Percentiles rank a stretch among this genome's conserved stretches.
phyloP scores from a whole-genome alignment of 2,329 filamentous ascomycete genomes.

The Diaporthe helianthi region DNA sequence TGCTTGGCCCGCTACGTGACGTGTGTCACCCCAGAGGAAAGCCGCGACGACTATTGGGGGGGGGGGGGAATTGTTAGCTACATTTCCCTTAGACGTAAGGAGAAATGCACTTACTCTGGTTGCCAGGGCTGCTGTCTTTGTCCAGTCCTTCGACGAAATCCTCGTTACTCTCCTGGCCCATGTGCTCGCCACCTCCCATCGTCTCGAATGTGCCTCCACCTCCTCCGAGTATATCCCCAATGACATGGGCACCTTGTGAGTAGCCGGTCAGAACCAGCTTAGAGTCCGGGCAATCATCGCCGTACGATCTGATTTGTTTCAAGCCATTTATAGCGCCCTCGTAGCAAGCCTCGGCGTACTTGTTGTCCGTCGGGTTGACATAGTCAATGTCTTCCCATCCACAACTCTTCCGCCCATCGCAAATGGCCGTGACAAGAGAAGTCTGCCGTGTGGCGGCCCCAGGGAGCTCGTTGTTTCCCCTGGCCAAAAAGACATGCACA shows the following conservation, averaged over 20 bases:
- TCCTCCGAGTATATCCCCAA: slow-evolving; percentile 21
- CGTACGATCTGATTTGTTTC: slow-evolving; percentile 19
- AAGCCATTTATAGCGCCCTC: slow-evolving; percentile 16
- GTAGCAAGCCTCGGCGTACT: slow-evolving; percentile 4
- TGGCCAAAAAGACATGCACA: slow-evolving; percentile 19
- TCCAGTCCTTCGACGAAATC: slow-evolving; percentile 9
- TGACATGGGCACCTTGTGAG: slow-evolving; percentile 19
- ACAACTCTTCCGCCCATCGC: slow-evolving; percentile 14
- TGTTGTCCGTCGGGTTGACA: slow-evolving; percentile 2
- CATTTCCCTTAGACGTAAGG: not conserved
- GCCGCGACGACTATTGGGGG: not conserved
- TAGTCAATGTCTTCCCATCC: slow-evolving; percentile 26
- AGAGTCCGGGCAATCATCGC: slow-evolving; percentile 12
- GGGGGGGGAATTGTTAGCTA: not conserved
- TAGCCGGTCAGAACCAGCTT: slow-evolving; percentile 21
- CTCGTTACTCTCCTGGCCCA: slow-evolving; percentile 17
- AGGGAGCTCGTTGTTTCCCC: slow-evolving; percentile 24
- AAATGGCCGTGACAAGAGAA: not conserved
- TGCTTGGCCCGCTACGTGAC: slow-evolving; percentile 16
- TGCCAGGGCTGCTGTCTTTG: slow-evolving; percentile 1
- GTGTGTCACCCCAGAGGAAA: slow-evolving; percentile 27
- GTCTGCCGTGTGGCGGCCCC: not conserved
- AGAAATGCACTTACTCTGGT: slow-evolving; percentile 7
- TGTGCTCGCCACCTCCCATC: slow-evolving; percentile 6
- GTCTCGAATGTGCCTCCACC: slow-evolving; percentile 17